Evolutionary conservation across 1,284 basidiomycete genomes (phyloP).

Genomic region (Moniliella sp.): DNA sequence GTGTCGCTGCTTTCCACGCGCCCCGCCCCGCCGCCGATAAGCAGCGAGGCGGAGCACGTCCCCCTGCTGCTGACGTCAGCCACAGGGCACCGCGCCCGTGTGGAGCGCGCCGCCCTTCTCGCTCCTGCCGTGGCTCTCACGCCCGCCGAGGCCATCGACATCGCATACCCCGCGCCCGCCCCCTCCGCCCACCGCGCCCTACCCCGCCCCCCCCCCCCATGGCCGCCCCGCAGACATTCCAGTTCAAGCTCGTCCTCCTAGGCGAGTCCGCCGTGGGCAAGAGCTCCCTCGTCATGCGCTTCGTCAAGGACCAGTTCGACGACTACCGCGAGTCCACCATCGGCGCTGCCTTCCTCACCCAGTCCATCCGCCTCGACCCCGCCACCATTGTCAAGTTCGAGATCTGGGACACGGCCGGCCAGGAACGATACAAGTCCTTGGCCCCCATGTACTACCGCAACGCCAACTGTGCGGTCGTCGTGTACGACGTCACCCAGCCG

Average conservation of each 20-base stretch:
- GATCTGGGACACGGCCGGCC: conserved; percentile 56
- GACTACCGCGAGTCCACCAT: conserved; percentile 60
- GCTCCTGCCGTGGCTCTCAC: no score
- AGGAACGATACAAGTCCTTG: conserved; percentile 5
- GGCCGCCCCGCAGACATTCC: conserved; percentile 7
- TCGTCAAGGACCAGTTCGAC: conserved; percentile 91
- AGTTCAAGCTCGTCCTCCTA: conserved; percentile 23
- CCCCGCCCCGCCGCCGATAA: no score
- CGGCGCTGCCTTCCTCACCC: conserved; percentile 56
- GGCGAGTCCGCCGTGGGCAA: no score
- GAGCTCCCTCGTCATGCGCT: conserved; percentile 76
- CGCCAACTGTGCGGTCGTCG: conserved; percentile 31
- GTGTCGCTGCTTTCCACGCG: no score
- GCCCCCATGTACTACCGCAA: conserved; percentile 34
- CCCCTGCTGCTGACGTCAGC: no score
- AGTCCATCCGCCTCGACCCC: conserved; percentile 74
- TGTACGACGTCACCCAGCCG: conserved; percentile 29
- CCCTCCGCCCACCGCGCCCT: no score
- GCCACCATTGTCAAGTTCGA: conserved; percentile 84
- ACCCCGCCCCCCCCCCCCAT: no score
- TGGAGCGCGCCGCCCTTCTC: no score
- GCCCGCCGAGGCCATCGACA: no score
- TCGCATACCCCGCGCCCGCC: no score
- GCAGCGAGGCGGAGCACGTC: no score
- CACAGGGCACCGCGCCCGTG: no score